A percentile compares a stretch with the other conserved stretches of the same genome.
phyloP scores from a whole-genome alignment of 78 protist genomes.

The Cavenderia fasciculata region DNA sequence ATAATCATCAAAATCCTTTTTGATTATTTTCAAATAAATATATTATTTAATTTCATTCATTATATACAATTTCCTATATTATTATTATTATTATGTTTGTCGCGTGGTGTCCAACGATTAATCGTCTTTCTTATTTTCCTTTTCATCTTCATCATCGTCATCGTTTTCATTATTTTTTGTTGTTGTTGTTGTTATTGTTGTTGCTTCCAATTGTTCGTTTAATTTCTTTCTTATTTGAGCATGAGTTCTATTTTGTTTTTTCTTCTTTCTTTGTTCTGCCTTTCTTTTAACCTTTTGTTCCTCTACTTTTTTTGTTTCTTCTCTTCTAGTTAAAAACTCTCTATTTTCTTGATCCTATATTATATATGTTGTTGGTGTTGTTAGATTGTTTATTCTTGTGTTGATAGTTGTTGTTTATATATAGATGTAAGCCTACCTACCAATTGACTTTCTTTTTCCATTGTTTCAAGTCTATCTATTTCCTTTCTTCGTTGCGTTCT shows the following conservation, averaged over 20 bases:
- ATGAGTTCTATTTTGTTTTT: conserved; percentile 45
- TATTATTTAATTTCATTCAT: no score
- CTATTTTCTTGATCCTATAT: conserved; percentile 25
- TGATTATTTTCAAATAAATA: no score
- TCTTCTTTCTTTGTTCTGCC: conserved; percentile 49
- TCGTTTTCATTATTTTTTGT: background rate
- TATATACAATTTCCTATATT: no score
- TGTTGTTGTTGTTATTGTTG: background rate
- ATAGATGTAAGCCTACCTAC: background rate
- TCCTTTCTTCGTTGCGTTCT: conserved; percentile 56
- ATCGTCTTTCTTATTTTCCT: background rate
- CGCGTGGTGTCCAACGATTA: background rate
- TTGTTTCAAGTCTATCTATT: conserved; percentile 11
- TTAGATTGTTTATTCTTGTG: no score
- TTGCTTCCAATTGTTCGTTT: conserved; percentile 4
- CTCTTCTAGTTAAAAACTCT: conserved; percentile 55
- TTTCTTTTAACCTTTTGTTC: conserved; percentile 39
- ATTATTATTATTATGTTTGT: no score
- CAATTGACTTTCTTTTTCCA: conserved; percentile 4
- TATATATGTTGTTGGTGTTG: no score
- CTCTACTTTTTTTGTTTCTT: conserved; percentile 9
- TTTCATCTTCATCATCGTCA: background rate
- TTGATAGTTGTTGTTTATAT: background rate
- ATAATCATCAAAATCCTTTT: no score
- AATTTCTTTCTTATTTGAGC: conserved; percentile 61